These are phyloP conservation scores for Hymenoscyphus scutula DNA, from an alignment of 2,329 filamentous ascomycete genomes.

Conservation along the genomic window DNA sequence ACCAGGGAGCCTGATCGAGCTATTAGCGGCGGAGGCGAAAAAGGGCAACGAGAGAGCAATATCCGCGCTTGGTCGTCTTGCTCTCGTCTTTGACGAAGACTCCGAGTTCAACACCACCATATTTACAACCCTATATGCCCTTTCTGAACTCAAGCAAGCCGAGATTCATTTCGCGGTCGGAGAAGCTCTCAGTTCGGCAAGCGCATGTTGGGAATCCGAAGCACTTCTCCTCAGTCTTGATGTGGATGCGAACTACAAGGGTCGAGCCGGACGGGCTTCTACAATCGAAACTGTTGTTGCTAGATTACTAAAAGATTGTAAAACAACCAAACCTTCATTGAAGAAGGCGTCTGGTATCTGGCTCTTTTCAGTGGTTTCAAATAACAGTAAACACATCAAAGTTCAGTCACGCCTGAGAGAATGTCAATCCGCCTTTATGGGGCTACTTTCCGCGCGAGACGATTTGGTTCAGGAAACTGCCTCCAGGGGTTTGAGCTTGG, in stretches of 20 bases:
- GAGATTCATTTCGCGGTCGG: constrained; percentile 91
- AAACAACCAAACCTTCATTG: constrained; percentile 81
- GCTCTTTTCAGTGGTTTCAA: constrained; percentile 88
- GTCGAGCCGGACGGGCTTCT: constrained; percentile 42
- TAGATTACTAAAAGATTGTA: constrained; percentile 74
- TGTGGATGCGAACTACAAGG: constrained; percentile 56
- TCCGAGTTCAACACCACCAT: constrained; percentile 51
- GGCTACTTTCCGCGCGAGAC: constrained; percentile 81
- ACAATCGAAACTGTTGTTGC: constrained; percentile 49
- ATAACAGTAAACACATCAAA: constrained; percentile 75
- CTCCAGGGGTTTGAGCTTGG: constrained; percentile 82
- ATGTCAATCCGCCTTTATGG: constrained; percentile 84
- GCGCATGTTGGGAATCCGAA: constrained; percentile 80
- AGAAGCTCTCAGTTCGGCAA: constrained; percentile 77
- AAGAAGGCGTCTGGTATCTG: constrained; percentile 93
- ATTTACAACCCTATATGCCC: constrained; percentile 65
- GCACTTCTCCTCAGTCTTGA: constrained; percentile 74
- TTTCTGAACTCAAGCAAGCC: constrained; percentile 81
- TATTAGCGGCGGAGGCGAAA: constrained; percentile 67
- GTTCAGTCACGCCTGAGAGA: constrained; percentile 73
- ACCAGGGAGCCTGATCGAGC: constrained; percentile 48
- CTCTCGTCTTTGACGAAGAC: constrained; percentile 56
- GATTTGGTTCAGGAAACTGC: constrained; percentile 95
- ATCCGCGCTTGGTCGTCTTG: constrained; percentile 72
- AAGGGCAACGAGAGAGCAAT: constrained; percentile 81